Conservation (phyloP, 2,329 filamentous ascomycete genomes). For the Arthrobotrys musiformis region DNA sequence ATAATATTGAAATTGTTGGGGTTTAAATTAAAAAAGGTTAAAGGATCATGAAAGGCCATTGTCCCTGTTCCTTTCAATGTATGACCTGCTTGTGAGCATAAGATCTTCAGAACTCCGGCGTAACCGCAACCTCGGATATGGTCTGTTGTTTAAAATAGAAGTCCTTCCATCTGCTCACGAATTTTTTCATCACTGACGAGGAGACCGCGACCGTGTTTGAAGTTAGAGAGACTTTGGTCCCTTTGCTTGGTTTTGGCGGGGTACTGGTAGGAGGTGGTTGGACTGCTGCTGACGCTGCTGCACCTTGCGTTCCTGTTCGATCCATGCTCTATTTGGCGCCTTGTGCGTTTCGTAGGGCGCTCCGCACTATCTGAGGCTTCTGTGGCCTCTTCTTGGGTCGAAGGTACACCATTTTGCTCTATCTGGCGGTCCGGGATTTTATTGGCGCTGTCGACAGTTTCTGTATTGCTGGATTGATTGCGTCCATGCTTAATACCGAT, state of each 20-base stretch:
- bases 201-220: constrained; percentile 46
- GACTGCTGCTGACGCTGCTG: neutral
- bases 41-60: neutral
- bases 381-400: neutral
- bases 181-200: constrained; percentile 23
- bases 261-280: constrained; percentile 13
- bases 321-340: constrained; percentile 49
- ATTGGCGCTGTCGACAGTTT: constrained; percentile 29
- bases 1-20: neutral
- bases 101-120: constrained; percentile 41
- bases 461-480: constrained; percentile 33
- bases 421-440: constrained; percentile 35
- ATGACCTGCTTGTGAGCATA: constrained; percentile 43
- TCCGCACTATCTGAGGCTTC: constrained; percentile 31
- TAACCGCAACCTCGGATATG: constrained; percentile 45
- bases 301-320: constrained; percentile 33
- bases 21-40: neutral
- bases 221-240: constrained; percentile 21
- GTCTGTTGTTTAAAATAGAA: constrained; percentile 12
- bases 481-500: constrained; percentile 39
- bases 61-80: constrained; percentile 16
- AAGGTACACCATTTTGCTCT: constrained; percentile 14
- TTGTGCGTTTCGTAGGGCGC: constrained; percentile 38
- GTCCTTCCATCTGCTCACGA: constrained; percentile 38
- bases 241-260: constrained; percentile 8